Conservation (phyloP, 2,329 filamentous ascomycete genomes). For the Colletotrichum cereale region DNA sequence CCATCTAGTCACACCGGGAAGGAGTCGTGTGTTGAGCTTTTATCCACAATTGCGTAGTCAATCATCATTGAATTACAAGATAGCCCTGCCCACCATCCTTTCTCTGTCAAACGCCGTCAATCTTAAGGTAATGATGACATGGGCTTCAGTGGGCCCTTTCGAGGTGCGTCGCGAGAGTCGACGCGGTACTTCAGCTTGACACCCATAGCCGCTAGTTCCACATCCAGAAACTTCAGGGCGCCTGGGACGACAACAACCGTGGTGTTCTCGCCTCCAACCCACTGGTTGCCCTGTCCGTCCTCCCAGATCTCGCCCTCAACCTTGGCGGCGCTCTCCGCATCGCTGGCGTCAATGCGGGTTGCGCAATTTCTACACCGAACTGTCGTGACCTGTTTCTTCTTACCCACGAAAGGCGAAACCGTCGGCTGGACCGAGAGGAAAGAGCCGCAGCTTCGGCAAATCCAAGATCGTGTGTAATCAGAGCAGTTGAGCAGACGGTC, state of each 20-base stretch:
- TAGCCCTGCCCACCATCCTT: conserved; percentile 16
- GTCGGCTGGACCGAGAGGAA: conserved; percentile 91
- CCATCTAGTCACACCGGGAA: neutral
- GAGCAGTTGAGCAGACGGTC: conserved; percentile 98
- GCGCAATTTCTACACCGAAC: conserved; percentile 88
- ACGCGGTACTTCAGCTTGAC: conserved; percentile 88
- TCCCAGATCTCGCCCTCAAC: conserved; percentile 87
- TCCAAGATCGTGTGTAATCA: conserved; percentile 89
- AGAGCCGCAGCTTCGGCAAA: conserved; percentile 89
- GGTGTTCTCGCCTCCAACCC: conserved; percentile 90
- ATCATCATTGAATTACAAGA: conserved; percentile 29
- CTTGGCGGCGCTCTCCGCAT: conserved; percentile 67
- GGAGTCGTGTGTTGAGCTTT: too few species aligned
- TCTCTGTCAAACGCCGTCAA: conserved; percentile 35
- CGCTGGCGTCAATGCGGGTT: conserved; percentile 67
- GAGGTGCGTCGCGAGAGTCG: conserved; percentile 73
- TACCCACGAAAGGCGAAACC: conserved; percentile 73
- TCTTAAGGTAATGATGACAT: conserved; percentile 45
- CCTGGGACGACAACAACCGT: conserved; percentile 93
- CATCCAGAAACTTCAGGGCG: conserved; percentile 92
- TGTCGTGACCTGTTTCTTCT: conserved; percentile 74
- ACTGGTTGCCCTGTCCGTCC: conserved; percentile 86
- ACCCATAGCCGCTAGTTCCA: conserved; percentile 96
- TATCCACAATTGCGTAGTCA: neutral
- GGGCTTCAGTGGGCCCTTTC: conserved; percentile 63